phyloP scores from a whole-genome alignment of 1,284 basidiomycete species.

The Austroboletus novae-zelandiae region DNA sequence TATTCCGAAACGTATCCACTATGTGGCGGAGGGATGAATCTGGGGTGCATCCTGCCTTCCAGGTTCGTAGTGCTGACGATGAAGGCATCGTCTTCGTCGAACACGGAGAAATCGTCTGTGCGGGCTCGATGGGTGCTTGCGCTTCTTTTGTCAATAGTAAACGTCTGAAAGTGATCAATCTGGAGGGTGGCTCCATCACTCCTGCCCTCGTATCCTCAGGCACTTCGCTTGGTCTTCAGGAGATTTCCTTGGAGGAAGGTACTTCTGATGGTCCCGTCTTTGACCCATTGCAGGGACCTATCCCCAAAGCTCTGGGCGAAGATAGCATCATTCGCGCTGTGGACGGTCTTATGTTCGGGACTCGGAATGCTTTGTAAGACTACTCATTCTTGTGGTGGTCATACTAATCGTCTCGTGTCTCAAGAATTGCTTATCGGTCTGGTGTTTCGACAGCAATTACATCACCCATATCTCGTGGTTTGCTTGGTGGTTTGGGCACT shows the following conservation, averaged over 20 bases:
- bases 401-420: slow-evolving; percentile 2
- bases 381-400: neutral
- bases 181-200: slow-evolving; percentile 41
- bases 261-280: slow-evolving; percentile 65
- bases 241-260: slow-evolving; percentile 58
- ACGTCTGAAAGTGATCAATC: slow-evolving; percentile 29
- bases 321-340: slow-evolving; percentile 59
- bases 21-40: slow-evolving; percentile 20
- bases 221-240: slow-evolving; percentile 56
- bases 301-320: slow-evolving; percentile 52
- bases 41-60: slow-evolving; percentile 24
- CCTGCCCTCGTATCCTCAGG: slow-evolving; percentile 63
- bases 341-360: slow-evolving; percentile 74
- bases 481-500: slow-evolving; percentile 67
- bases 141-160: slow-evolving; percentile 7
- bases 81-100: slow-evolving; percentile 33
- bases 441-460: slow-evolving; percentile 66
- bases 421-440: slow-evolving; percentile 60
- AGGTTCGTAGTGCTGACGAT: neutral
- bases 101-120: slow-evolving; percentile 33
- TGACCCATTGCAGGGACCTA: slow-evolving; percentile 45
- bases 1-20: slow-evolving; percentile 47
- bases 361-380: slow-evolving; percentile 71
- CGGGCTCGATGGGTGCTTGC: slow-evolving; percentile 22
- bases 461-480: slow-evolving; percentile 50